Percentiles rank a stretch among this genome's conserved stretches.
Evolutionary conservation across 768 basidiomycete species (phyloP).

Genomic region (Mycena capillaripes): DNA sequence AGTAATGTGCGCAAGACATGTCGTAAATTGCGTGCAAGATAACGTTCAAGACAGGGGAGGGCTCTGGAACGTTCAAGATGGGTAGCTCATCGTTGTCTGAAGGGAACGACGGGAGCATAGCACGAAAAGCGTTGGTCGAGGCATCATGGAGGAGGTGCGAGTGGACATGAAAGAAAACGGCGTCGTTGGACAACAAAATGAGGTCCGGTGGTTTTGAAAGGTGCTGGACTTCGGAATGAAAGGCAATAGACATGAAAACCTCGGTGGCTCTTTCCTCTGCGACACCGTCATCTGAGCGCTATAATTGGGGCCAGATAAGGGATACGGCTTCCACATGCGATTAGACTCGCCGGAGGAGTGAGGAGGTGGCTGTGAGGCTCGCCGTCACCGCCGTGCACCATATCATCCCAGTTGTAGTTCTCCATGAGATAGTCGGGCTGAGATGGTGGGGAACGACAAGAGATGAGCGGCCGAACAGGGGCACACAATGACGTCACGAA

Average conservation of each 20-base stretch:
- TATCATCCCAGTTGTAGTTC: slow-evolving; percentile 56
- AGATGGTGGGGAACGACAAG: no score
- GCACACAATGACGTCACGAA: no score
- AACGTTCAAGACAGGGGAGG: slow-evolving; percentile 76
- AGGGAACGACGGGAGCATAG: slow-evolving; percentile 63
- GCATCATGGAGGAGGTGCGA: slow-evolving; percentile 65
- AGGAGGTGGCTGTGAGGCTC: slow-evolving; percentile 61
- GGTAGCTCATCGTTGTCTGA: slow-evolving; percentile 59
- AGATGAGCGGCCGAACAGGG: neutral
- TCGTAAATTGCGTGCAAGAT: slow-evolving; percentile 81
- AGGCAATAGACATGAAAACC: slow-evolving; percentile 87
- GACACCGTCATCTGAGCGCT: slow-evolving; percentile 63
- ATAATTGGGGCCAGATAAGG: neutral
- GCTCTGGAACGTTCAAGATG: slow-evolving; percentile 72
- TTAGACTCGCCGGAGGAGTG: slow-evolving; percentile 75
- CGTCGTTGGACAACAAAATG: slow-evolving; percentile 78
- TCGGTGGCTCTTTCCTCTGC: slow-evolving; percentile 50
- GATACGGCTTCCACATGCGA: no score
- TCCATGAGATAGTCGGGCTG: slow-evolving; percentile 14
- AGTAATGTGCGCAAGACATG: slow-evolving; percentile 81
- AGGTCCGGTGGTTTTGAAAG: slow-evolving; percentile 69
- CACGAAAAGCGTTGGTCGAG: slow-evolving; percentile 76
- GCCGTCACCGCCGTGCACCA: slow-evolving; percentile 38
- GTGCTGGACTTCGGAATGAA: slow-evolving; percentile 75
- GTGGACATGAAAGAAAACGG: slow-evolving; percentile 90